phyloP scores from a whole-genome alignment of 495 filamentous ascomycete genomes.

The Xylaria longipes region DNA sequence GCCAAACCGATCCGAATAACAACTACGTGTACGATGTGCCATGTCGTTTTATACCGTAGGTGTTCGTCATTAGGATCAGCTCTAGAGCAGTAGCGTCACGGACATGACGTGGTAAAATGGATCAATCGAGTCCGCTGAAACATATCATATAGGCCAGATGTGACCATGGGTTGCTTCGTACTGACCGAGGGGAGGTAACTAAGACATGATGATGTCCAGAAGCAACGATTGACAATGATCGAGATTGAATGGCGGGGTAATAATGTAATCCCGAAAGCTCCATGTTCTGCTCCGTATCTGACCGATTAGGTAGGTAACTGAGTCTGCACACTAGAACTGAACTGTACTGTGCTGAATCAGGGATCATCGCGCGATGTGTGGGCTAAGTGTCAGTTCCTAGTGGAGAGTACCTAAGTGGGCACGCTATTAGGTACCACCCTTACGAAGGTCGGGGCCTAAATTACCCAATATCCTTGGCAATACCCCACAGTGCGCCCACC shows the following conservation, averaged over 20 bases:
- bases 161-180: background rate
- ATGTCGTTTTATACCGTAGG: background rate
- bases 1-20: background rate
- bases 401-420: background rate
- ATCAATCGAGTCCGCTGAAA: background rate
- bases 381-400: background rate
- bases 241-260: background rate
- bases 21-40: background rate
- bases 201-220: background rate
- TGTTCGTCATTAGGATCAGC: background rate
- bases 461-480: too few relatives aligned
- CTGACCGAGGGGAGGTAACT: background rate
- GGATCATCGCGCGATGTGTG: conserved; percentile 18
- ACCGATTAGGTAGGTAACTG: too few relatives aligned
- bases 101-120: background rate
- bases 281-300: background rate
- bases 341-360: conserved; percentile 8
- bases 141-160: background rate
- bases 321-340: too few relatives aligned
- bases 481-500: too few relatives aligned
- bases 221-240: background rate
- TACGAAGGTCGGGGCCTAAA: too few relatives aligned
- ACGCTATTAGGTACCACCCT: background rate
- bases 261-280: background rate
- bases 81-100: background rate